Evolutionary conservation across 441 rosid species (phyloP), one percentile per base, ranked within the genome.

Genomic region (Jatropha podagrica): DNA sequence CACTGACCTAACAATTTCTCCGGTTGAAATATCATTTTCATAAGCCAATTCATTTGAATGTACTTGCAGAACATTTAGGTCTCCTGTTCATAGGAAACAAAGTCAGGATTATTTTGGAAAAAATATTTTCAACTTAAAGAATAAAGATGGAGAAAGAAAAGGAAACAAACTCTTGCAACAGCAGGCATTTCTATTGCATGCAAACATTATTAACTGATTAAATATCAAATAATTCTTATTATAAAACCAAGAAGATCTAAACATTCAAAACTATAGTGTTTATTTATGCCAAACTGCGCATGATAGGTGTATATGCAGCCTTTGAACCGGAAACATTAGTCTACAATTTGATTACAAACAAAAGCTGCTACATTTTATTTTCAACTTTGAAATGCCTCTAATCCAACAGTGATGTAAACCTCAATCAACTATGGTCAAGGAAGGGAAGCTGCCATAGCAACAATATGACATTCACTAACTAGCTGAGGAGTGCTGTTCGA

Each of bases 41-140:
- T 80, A 92, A 63, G 72, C 75, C 71, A 92, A 88, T 78, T 94
- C 98, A 76, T 94, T 94, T 69, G 98, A 88, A 81, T 89, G 94
- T 60, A 89, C 81, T 67, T 84, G 83, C 76, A 88, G 83, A 71
- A 58, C 81, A 68, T 85, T 77, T 68, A 88, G 79, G 77, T 84
- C 89, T 41, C 85, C 98, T 88, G 85, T 23, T 76, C 58, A 69
- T 48, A 26, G 7, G 15, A 69, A 71, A 42, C 7, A 59, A 69
- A 27, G 7, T 26, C 38, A 55, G 15, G 56, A 2, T 10, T 38
- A 68, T 23, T 4, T 42, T 72, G 13, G 26, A 59, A 60, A 65
- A 17, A 61, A 27, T 37, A 27, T 55, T 40, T n/a, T 65, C 42
- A 5, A 67, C 32, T 32, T 32, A 32, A 32, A 32, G 32, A 32